Evolutionary conservation across 805 yeast species (phyloP).

Genomic region (Myxozyma neglecta): DNA sequence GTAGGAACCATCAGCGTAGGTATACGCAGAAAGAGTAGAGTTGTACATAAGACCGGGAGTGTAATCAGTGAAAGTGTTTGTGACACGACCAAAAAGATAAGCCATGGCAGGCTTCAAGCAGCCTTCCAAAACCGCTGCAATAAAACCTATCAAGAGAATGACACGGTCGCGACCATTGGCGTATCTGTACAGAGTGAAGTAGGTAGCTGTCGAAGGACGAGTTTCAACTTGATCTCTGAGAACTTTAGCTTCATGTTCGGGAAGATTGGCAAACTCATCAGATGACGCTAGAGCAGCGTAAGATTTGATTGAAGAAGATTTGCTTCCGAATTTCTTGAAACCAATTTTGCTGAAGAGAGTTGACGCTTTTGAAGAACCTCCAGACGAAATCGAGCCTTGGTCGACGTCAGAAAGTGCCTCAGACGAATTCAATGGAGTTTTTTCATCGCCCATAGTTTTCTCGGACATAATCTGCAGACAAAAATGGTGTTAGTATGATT

Average conservation of each 20-base stretch:
- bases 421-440: constrained; percentile 12
- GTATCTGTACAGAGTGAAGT: constrained; percentile 39
- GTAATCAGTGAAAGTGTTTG: constrained; percentile 40
- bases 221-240: constrained; percentile 41
- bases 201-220: constrained; percentile 31
- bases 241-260: constrained; percentile 39
- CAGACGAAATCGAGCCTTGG: constrained; percentile 18
- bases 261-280: constrained; percentile 34
- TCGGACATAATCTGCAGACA: constrained; percentile 14
- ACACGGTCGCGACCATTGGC: constrained; percentile 39
- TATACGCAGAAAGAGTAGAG: constrained; percentile 32
- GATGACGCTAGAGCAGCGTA: constrained; percentile 16
- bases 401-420: constrained; percentile 8
- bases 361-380: neutral
- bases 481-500: neutral
- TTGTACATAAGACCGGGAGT: constrained; percentile 18
- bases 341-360: constrained; percentile 17
- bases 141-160: constrained; percentile 38
- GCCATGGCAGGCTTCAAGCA: constrained; percentile 41
- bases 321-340: constrained; percentile 2
- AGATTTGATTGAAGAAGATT: constrained; percentile 15
- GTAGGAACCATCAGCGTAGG: constrained; percentile 12
- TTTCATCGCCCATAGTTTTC: constrained; percentile 9
- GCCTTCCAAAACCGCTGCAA: constrained; percentile 43
- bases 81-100: constrained; percentile 42